Conservation (phyloP, 2,329 filamentous ascomycete species). For the Microsporum audouinii region DNA sequence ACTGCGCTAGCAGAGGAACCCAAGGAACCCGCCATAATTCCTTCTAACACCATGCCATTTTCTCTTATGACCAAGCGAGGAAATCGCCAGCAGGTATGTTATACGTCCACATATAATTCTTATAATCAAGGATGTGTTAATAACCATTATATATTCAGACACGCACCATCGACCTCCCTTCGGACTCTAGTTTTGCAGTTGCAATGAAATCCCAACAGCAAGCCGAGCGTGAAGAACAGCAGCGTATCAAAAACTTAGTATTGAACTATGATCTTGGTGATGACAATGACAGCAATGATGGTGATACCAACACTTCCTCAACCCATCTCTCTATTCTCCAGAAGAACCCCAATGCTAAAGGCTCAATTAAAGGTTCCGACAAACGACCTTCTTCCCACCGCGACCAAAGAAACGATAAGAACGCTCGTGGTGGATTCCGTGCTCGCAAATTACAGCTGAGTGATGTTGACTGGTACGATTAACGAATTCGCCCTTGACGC, state of each 20-base stretch:
- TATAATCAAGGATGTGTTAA: neutral
- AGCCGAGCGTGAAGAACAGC: constrained; percentile 89
- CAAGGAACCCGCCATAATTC: constrained; percentile 22
- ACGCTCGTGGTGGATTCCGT: constrained; percentile 61
- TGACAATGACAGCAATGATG: constrained; percentile 63
- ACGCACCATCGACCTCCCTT: constrained; percentile 70
- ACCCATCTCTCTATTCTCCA: constrained; percentile 16
- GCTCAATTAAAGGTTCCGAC: constrained; percentile 27
- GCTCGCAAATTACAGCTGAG: constrained; percentile 85
- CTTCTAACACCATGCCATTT: constrained; percentile 74
- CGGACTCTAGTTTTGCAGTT: constrained; percentile 87
- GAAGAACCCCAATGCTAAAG: constrained; percentile 26
- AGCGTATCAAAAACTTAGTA: constrained; percentile 95
- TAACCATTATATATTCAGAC: constrained; percentile 46
- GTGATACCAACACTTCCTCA: constrained; percentile 44
- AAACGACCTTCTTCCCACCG: constrained; percentile 31
- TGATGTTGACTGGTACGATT: constrained; percentile 84
- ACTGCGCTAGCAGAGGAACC: constrained; percentile 29
- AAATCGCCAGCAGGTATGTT: constrained; percentile 75
- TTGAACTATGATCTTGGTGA: constrained; percentile 91
- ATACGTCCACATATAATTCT: neutral
- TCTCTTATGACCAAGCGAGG: constrained; percentile 90
- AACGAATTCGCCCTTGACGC: neutral
- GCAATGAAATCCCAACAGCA: constrained; percentile 95
- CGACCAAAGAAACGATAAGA: constrained; percentile 42